Evolutionary conservation across 495 filamentous ascomycete species (phyloP).

Genomic region (Penicillium waksmanii): DNA sequence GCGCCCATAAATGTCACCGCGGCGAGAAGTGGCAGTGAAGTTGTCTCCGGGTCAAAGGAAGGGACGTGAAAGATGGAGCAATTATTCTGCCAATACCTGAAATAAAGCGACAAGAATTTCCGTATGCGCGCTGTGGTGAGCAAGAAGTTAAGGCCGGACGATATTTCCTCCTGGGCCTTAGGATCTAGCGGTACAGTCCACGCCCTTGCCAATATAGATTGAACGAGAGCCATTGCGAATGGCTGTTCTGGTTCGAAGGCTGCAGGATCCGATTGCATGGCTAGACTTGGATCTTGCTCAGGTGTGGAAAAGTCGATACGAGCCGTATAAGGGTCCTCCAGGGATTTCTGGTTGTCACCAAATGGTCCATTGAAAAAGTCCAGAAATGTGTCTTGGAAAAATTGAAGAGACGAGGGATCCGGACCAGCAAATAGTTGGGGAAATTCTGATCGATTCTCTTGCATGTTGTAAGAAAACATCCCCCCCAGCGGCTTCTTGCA

Average conservation of each 20-base stretch:
- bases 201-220: constrained; percentile 40
- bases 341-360: constrained; percentile 31
- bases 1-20: constrained; percentile 50
- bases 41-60: constrained; percentile 43
- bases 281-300: constrained; percentile 22
- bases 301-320: constrained; percentile 27
- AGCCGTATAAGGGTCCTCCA: constrained; percentile 26
- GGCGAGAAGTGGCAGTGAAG: constrained; percentile 42
- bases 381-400: constrained; percentile 46
- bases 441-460: constrained; percentile 21
- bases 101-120: constrained; percentile 46
- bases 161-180: constrained; percentile 46
- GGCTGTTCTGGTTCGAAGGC: constrained; percentile 41
- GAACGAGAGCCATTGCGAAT: constrained; percentile 42
- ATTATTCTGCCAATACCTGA: constrained; percentile 52
- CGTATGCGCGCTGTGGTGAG: constrained; percentile 48
- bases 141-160: constrained; percentile 40
- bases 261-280: constrained; percentile 22
- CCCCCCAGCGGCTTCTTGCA: constrained; percentile 27
- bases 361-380: constrained; percentile 50
- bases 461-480: constrained; percentile 24
- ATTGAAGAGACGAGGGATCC: constrained; percentile 32
- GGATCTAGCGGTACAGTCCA: constrained; percentile 42
- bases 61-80: constrained; percentile 46
- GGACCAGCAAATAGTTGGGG: constrained; percentile 29